Evolutionary conservation across 2,329 filamentous ascomycete species (phyloP).

Genomic region (Penicillium decumbens): DNA sequence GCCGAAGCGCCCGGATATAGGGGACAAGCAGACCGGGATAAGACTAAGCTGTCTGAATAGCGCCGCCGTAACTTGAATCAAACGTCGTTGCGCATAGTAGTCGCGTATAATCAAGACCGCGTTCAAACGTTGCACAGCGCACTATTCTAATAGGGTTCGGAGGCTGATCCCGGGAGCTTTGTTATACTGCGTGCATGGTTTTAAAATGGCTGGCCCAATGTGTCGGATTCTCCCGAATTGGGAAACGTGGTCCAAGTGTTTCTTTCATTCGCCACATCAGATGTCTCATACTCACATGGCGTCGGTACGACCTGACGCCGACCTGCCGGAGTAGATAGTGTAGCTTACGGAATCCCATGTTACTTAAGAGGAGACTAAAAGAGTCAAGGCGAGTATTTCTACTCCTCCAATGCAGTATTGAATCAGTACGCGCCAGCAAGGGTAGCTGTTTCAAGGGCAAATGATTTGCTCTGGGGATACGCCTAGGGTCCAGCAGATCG

Average conservation of each 20-base stretch:
- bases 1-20: constrained; percentile 11
- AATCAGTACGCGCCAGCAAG: constrained; percentile 2
- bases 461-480: constrained; percentile 3
- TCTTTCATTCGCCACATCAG: constrained; percentile 13
- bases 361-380: not conserved
- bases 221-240: constrained; percentile 5
- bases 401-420: not conserved
- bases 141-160: constrained; percentile 20
- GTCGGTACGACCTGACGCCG: constrained; percentile 12
- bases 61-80: not conserved
- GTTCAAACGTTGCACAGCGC: constrained; percentile 10
- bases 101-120: constrained; percentile 31
- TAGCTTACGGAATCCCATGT: not conserved
- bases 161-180: constrained; percentile 25
- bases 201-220: constrained; percentile 2
- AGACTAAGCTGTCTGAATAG: not conserved
- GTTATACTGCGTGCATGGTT: not conserved
- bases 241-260: constrained; percentile 3
- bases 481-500: constrained; percentile 11
- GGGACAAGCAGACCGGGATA: not conserved
- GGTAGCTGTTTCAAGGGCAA: not conserved
- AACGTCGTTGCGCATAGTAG: constrained; percentile 13
- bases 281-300: constrained; percentile 33
- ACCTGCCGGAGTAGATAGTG: constrained; percentile 4
- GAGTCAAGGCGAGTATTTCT: not conserved